These are phyloP conservation scores for Trifolium pratense DNA, from an alignment of 306 rosid genomes.

Conservation along the genomic window DNA sequence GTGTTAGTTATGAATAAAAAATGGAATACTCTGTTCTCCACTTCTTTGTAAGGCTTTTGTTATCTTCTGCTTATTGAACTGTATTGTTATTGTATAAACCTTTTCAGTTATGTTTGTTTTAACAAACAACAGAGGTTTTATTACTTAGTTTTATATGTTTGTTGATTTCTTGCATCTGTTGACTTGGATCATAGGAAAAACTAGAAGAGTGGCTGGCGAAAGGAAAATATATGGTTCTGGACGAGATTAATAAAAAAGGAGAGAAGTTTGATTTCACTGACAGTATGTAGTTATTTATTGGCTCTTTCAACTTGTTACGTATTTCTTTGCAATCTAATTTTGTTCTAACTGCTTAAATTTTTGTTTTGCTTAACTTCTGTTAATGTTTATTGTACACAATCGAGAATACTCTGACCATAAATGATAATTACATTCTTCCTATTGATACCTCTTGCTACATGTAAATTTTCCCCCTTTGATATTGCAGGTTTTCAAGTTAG, in stretches of 20 bases:
- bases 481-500: constrained; percentile 62
- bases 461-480: constrained; percentile 25
- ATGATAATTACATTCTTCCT: constrained; percentile 4
- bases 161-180: constrained; percentile 31
- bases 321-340: constrained; percentile 23
- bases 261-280: constrained; percentile 54
- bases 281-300: constrained; percentile 56
- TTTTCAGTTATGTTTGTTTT: background rate
- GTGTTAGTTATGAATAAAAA: background rate
- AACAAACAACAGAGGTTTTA: background rate
- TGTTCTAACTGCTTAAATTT: constrained; percentile 13
- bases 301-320: constrained; percentile 26
- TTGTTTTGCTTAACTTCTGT: background rate
- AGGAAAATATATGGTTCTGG: constrained; percentile 64
- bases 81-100: background rate
- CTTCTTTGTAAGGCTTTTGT: constrained; percentile 5
- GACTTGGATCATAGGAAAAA: constrained; percentile 69
- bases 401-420: constrained; percentile 6
- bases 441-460: constrained; percentile 13
- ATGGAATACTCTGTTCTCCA: constrained; percentile 3
- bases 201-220: constrained; percentile 83
- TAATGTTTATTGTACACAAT: background rate
- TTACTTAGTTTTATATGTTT: constrained; percentile 22
- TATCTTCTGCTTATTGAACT: background rate
- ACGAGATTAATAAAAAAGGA: constrained; percentile 58